Evolutionary conservation across 2,329 filamentous ascomycete genomes (phyloP), one percentile per base, ranked within the genome.

Genomic region (Pseudovirgaria hyperparasitica): DNA sequence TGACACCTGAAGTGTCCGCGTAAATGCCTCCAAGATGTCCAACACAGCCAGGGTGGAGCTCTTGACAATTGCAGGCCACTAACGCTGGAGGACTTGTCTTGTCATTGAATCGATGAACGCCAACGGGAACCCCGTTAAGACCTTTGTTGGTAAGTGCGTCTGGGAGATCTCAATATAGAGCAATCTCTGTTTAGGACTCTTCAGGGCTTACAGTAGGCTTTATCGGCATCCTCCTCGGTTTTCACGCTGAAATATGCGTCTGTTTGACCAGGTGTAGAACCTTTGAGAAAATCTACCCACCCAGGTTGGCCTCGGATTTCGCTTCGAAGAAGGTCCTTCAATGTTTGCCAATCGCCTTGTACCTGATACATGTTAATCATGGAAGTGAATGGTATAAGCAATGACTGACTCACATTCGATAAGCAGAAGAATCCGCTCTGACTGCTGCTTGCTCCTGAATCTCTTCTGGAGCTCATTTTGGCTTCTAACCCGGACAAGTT

Each of bases 191-290:
- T 18, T n/a, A 6, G 7, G 6, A 6, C 10, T 8, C 9, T 16
- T 9, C 6, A 5, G 6, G 17, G 35, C 42, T 9, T 38, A 52
- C 50, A 41, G 23, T 50, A 52, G 7, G 44, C 49, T 9, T 40
- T 32, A 15, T 48, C 45, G 17, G 49, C 50, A 32, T 54, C 52
- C 30, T 45, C 41, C 12, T 31, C 37, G n/a, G 44, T 40, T 21
- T 39, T 45, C n/a, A 55, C 35, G 28, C 43, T 44, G 31, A 47
- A 52, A 44, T 48, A 54, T 16, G 45, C 50, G 30, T 52, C 42
- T 36, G 40, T 47, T 13, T 49, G 41, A 4, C 48, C 45, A 25
- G 39, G 36, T 33, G 27, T 38, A 7, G 43, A 45, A 15, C 40
- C 27, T 11, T 36, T 38, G 4, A 54, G n/a, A n/a, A n/a, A 45